Evolutionary conservation across 495 filamentous ascomycete genomes (phyloP).

Genomic region (Usnea hakonensis): DNA sequence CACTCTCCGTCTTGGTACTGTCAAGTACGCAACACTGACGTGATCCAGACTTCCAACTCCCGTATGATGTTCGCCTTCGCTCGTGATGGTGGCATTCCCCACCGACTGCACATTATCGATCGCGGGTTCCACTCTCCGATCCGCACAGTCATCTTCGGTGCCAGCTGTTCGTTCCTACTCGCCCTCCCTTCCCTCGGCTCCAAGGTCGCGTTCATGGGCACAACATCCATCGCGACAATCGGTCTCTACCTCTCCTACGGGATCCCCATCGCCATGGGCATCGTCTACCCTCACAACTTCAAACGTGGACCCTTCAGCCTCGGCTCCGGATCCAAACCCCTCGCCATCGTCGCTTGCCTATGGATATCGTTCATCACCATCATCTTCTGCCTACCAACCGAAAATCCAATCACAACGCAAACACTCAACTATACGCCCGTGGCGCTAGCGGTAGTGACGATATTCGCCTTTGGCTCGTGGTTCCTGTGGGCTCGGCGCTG

Average conservation of each 20-base stretch:
- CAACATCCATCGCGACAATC: conserved; percentile 57
- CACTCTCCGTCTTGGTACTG: no score
- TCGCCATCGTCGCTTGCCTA: conserved; percentile 44
- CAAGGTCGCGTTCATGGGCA: conserved; percentile 50
- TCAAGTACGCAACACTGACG: neutral
- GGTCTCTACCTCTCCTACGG: conserved; percentile 59
- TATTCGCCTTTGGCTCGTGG: conserved; percentile 38
- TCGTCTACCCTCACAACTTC: conserved; percentile 40
- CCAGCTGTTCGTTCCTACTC: conserved; percentile 49
- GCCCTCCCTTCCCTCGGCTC: conserved; percentile 54
- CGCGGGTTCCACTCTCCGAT: conserved; percentile 29
- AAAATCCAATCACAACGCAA: conserved; percentile 47
- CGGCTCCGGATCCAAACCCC: conserved; percentile 43
- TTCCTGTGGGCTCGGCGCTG: conserved; percentile 44
- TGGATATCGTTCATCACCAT: conserved; percentile 51
- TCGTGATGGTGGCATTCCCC: conserved; percentile 42
- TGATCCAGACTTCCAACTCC: conserved; percentile 45
- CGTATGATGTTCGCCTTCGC: conserved; percentile 59
- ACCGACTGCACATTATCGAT: conserved; percentile 30
- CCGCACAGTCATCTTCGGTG: conserved; percentile 50
- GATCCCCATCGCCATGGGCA: conserved; percentile 50
- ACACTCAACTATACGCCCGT: conserved; percentile 59
- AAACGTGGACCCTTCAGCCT: conserved; percentile 48
- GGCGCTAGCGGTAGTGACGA: conserved; percentile 51
- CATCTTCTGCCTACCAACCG: conserved; percentile 56